These are phyloP conservation scores for Dysphania ambrosioides DNA, from an alignment of 148 eudicot species.

Conservation along the genomic window DNA sequence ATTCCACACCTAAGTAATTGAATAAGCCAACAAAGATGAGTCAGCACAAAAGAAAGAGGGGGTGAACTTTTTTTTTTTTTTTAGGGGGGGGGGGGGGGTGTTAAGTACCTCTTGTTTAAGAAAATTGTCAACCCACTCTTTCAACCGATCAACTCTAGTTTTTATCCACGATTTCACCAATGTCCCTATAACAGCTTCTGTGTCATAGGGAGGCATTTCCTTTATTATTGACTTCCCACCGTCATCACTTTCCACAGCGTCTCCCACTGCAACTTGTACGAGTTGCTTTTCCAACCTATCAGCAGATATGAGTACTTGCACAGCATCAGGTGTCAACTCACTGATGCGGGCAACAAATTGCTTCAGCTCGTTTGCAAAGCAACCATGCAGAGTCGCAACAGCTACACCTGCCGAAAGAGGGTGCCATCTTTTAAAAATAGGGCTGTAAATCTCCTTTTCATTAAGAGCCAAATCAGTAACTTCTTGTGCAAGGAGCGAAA, in stretches of 20 bases:
- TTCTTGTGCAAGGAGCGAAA: conserved; percentile 84
- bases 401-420: conserved; percentile 91
- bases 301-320: conserved; percentile 82
- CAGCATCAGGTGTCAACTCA: conserved; percentile 86
- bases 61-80: neutral
- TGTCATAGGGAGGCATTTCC: conserved; percentile 91
- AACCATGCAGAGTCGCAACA: conserved; percentile 80
- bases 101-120: conserved; percentile 77
- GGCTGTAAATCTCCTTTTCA: conserved; percentile 87
- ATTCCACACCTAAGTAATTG: conserved; percentile 61
- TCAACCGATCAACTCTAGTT: conserved; percentile 73
- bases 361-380: conserved; percentile 77
- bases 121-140: conserved; percentile 73
- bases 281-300: conserved; percentile 86
- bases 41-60: neutral
- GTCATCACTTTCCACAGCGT: conserved; percentile 92
- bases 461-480: conserved; percentile 70
- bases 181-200: conserved; percentile 62
- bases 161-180: conserved; percentile 80
- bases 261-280: conserved; percentile 86
- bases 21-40: conserved; percentile 6
- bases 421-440: conserved; percentile 79
- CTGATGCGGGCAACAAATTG: conserved; percentile 64
- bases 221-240: conserved; percentile 84
- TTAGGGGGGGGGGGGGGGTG: too few relatives aligned